Base-by-base conservation (phyloP, 2,329 filamentous ascomycete genomes). In the Pseudogymnoascus sp. region DNA sequence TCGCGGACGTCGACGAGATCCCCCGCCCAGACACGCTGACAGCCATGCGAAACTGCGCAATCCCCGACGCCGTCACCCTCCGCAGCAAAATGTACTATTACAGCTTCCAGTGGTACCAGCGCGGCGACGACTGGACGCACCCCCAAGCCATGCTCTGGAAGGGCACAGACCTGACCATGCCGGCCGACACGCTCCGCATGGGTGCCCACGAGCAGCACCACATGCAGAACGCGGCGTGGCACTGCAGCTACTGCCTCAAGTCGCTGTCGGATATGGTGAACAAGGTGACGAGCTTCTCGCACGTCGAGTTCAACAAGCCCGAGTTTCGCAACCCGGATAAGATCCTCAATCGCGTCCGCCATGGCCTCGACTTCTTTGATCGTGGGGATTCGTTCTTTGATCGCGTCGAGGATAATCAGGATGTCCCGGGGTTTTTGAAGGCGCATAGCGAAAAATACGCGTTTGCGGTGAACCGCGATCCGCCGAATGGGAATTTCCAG, bases 1-100 rank as follows among this genome's bases (percentile, higher is more conserved):
- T 80, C 7, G 75, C 76, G 33, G 78, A 81, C 66, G 74, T 80
- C 24, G 78, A 81, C 69, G 79, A 81, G 71, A 74, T 81, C 28
- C 70, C 74, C 11, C 72, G 75, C 6, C 77, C 78, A 1, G 70
- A 69, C 12, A 68, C 73, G 2, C 61, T 77, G 28, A 68, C 69
- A 56, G 46, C 73, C 1, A 65, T 78, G 31, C 69, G 75, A 31
- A 74, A 76, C 63, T 78, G 76, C 66, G 62, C 67, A 16, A 70
- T 76, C 28, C 75, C 72, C 4, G 66, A 68, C 5, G 67, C 71
- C 33, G 66, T 75, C 6, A 76, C 75, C 6, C 66, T 77, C 5
- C 67, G 71, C 43, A 75, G 72, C 60, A 66, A 66, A 35, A 73
- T 74, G 62, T 77, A 75, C 66, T 76, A 76, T 64, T 77, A 77